Conservation (phyloP, 345 rosid species). For the Anastatica hierochuntica region DNA sequence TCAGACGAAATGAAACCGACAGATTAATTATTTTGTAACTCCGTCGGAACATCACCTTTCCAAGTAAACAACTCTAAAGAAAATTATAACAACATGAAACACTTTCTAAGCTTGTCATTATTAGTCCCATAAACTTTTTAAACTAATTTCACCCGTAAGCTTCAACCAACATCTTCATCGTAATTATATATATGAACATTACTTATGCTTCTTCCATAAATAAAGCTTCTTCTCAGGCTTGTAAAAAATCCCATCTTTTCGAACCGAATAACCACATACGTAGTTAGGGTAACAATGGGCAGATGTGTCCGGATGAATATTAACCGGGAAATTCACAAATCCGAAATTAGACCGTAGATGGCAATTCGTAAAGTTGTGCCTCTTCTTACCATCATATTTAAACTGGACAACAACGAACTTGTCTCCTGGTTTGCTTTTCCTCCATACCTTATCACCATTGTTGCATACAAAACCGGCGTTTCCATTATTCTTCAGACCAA, state of each 20-base stretch:
- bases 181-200: too few relatives aligned
- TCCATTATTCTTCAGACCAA: slow-evolving; percentile 6
- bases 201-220: slow-evolving; percentile 6
- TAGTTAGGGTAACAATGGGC: slow-evolving; percentile 16
- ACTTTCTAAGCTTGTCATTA: too few relatives aligned
- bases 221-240: slow-evolving; percentile 15
- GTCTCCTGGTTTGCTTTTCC: slow-evolving; percentile 15
- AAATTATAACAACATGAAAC: too few relatives aligned
- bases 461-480: slow-evolving; percentile 26
- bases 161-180: too few relatives aligned
- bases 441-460: slow-evolving; percentile 14
- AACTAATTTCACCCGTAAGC: too few relatives aligned
- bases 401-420: slow-evolving; percentile 10
- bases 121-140: too few relatives aligned
- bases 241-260: slow-evolving; percentile 15
- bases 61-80: too few relatives aligned
- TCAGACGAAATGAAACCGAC: too few relatives aligned
- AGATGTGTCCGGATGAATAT: slow-evolving; percentile 14
- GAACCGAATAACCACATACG: slow-evolving; percentile 16
- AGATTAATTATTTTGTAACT: too few relatives aligned
- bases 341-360: slow-evolving; percentile 22
- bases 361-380: slow-evolving; percentile 13
- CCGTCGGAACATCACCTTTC: too few relatives aligned
- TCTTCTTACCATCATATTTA: slow-evolving; percentile 17
- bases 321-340: slow-evolving; percentile 14